Percentiles rank a stretch among this genome's conserved stretches.
These are phyloP conservation scores for Talaromyces borbonicus DNA, from an alignment of 495 filamentous ascomycete species.

Conservation along the genomic window DNA sequence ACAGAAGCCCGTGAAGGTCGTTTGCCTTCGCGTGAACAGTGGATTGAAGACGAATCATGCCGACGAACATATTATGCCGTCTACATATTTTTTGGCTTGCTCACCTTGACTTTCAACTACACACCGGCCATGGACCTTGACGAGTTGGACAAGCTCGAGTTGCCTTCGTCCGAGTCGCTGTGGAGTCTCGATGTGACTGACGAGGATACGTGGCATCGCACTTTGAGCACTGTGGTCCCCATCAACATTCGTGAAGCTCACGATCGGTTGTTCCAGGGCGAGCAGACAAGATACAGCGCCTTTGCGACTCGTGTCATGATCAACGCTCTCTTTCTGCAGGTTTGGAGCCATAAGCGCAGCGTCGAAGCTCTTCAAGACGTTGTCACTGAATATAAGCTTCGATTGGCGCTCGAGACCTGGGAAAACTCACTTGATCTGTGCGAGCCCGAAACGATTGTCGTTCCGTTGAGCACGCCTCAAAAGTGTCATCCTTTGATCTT, in stretches of 20 bases:
- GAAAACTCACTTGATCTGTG: slow-evolving; percentile 90
- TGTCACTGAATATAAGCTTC: slow-evolving; percentile 95
- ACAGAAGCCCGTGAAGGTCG: slow-evolving; percentile 76
- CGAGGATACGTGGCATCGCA: slow-evolving; percentile 75
- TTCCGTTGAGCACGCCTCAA: slow-evolving; percentile 87
- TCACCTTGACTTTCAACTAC: slow-evolving; percentile 96
- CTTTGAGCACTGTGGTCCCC: slow-evolving; percentile 54
- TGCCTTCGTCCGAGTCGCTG: slow-evolving; percentile 87
- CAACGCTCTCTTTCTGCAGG: slow-evolving; percentile 95
- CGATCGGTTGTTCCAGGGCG: slow-evolving; percentile 88
- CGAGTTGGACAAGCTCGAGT: slow-evolving; percentile 86
- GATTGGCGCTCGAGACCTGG: slow-evolving; percentile 94
- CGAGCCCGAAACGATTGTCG: slow-evolving; percentile 82
- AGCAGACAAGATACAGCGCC: slow-evolving; percentile 85
- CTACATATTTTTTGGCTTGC: slow-evolving; percentile 96
- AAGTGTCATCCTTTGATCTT: slow-evolving; percentile 98
- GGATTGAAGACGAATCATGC: slow-evolving; percentile 95
- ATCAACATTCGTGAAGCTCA: slow-evolving; percentile 89
- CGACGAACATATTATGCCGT: slow-evolving; percentile 97
- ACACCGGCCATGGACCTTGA: slow-evolving; percentile 96
- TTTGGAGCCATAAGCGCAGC: slow-evolving; percentile 97
- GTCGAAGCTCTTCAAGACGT: slow-evolving; percentile 93
- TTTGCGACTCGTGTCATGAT: slow-evolving; percentile 98
- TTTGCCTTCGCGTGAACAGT: slow-evolving; percentile 72
- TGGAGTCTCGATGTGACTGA: slow-evolving; percentile 83